Percentiles rank a stretch among this genome's conserved stretches.
phyloP scores from a whole-genome alignment of 257 asterid species.

The Cordia subcordata region DNA sequence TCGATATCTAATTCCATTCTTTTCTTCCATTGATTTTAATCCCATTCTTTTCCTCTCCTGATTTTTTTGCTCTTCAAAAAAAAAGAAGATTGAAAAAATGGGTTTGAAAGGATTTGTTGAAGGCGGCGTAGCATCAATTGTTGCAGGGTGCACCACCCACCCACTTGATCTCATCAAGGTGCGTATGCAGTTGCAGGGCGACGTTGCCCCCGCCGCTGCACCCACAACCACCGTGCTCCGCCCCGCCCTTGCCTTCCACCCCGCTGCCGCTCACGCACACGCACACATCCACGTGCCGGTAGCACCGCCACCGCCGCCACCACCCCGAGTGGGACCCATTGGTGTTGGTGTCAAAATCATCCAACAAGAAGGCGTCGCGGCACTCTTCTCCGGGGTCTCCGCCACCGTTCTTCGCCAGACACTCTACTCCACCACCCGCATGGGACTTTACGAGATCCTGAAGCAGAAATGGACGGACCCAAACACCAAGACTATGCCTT shows the following conservation, averaged over 20 bases:
- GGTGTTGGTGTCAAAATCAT: conserved; percentile 62
- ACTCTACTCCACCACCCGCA: conserved; percentile 80
- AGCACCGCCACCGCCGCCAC: conserved; percentile 20
- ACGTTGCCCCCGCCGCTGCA: conserved; percentile 28
- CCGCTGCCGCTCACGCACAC: conserved; percentile 10
- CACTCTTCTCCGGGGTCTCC: conserved; percentile 83
- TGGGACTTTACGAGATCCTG: conserved; percentile 84
- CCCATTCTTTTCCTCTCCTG: neutral
- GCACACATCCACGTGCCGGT: conserved; percentile 24
- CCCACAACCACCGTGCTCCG: conserved; percentile 29
- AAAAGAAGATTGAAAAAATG: conserved; percentile 21
- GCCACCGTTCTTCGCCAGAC: conserved; percentile 94
- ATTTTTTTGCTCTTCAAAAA: neutral
- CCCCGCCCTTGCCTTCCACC: conserved; percentile 57
- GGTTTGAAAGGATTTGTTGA: conserved; percentile 70
- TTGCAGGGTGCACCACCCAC: conserved; percentile 71
- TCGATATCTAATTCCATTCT: too few relatives aligned
- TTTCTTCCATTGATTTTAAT: neutral
- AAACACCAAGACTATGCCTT: conserved; percentile 41
- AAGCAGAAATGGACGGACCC: conserved; percentile 78
- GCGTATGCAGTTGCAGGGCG: conserved; percentile 70
- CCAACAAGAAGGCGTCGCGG: conserved; percentile 66
- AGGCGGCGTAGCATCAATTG: conserved; percentile 68
- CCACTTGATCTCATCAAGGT: conserved; percentile 66
- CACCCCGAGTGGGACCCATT: conserved; percentile 60